Percentiles rank a stretch among this genome's conserved stretches.
Evolutionary conservation across 2,329 filamentous ascomycete species (phyloP).

Genomic region (Xylaria sp.): DNA sequence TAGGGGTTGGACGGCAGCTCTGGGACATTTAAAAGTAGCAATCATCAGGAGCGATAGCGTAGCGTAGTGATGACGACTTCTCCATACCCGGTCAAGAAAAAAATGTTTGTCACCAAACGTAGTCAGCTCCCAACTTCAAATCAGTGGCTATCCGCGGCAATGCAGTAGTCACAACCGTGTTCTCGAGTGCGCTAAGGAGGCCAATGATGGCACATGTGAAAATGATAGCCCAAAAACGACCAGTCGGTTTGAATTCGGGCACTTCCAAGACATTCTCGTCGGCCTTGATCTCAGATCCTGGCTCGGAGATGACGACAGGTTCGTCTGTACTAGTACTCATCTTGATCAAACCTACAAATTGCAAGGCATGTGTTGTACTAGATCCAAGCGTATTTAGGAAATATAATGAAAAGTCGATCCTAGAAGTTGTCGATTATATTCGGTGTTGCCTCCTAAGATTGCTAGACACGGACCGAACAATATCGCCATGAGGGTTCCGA

Average conservation of each 20-base stretch:
- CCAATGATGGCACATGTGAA: constrained; percentile 9
- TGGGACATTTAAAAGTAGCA: constrained; percentile 16
- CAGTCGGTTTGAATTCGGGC: constrained; percentile 10
- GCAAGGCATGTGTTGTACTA: too few species aligned
- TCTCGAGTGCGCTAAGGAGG: constrained; percentile 21
- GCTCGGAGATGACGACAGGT: neutral
- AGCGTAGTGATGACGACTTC: neutral
- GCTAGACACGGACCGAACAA: too few species aligned
- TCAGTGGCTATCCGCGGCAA: constrained; percentile 5
- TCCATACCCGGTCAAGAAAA: constrained; percentile 16
- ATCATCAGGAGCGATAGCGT: neutral
- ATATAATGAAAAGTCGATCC: too few species aligned
- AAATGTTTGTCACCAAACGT: constrained; percentile 17
- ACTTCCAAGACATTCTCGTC: constrained; percentile 8
- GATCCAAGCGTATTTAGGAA: too few species aligned
- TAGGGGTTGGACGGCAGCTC: constrained; percentile 51
- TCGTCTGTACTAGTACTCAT: neutral
- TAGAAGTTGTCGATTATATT: too few species aligned
- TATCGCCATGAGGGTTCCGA: too few species aligned
- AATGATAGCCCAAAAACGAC: constrained; percentile 23
- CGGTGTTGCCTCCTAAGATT: too few species aligned
- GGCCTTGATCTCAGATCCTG: neutral
- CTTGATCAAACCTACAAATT: too few species aligned
- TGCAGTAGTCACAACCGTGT: constrained; percentile 17
- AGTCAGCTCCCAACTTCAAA: constrained; percentile 1